These are phyloP conservation scores for Boletus semigastroideus DNA, from an alignment of 1,284 basidiomycete species.

Conservation along the genomic window DNA sequence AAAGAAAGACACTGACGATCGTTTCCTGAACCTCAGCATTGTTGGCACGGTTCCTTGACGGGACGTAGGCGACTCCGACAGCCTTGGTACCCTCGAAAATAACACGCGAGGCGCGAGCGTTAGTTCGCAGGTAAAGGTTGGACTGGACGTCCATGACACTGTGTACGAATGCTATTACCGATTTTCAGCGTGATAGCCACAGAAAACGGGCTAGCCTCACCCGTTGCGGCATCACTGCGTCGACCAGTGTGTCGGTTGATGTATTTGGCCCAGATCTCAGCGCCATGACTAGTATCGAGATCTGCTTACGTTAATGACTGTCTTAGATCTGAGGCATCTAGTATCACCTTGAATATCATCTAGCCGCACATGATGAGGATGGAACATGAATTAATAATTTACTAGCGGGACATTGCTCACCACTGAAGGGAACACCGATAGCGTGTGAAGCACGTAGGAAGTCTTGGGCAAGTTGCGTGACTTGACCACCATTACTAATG, in stretches of 20 bases:
- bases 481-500: slow-evolving; percentile 65
- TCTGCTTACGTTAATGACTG: slow-evolving; percentile 36
- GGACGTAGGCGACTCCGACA: slow-evolving; percentile 69
- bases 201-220: slow-evolving; percentile 31
- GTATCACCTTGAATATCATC: slow-evolving; percentile 60
- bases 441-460: slow-evolving; percentile 65
- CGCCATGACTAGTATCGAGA: slow-evolving; percentile 58
- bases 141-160: slow-evolving; percentile 66
- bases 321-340: not conserved
- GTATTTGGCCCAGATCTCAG: slow-evolving; percentile 77
- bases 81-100: slow-evolving; percentile 72
- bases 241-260: slow-evolving; percentile 73
- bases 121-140: slow-evolving; percentile 62
- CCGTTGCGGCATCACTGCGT: slow-evolving; percentile 69
- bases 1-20: slow-evolving; percentile 39
- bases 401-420: slow-evolving; percentile 36
- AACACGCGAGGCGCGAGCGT: slow-evolving; percentile 65
- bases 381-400: not conserved
- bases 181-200: not conserved
- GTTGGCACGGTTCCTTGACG: slow-evolving; percentile 57
- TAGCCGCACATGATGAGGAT: slow-evolving; percentile 23
- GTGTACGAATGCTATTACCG: slow-evolving; percentile 58
- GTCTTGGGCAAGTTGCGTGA: slow-evolving; percentile 63
- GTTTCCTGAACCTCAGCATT: slow-evolving; percentile 56
- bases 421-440: slow-evolving; percentile 64